These are phyloP conservation scores for Eucalyptus tenuipes DNA, from an alignment of 345 rosid genomes.

Conservation along the genomic window DNA sequence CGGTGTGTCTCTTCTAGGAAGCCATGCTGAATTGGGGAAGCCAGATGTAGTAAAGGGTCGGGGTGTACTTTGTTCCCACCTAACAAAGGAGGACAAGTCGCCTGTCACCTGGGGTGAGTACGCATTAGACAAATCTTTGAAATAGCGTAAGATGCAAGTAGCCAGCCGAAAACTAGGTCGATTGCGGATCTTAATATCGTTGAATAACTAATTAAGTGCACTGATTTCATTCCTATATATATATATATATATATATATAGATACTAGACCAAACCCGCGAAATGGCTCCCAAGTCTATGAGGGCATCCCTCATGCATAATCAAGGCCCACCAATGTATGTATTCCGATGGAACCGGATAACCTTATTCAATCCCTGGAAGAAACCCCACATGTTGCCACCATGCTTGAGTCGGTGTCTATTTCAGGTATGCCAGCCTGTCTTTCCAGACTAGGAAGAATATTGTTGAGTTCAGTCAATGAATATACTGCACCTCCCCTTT, in stretches of 20 bases:
- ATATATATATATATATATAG: not conserved
- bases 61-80: not conserved
- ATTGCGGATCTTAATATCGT: not conserved
- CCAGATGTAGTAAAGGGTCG: not conserved
- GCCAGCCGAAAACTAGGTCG: not conserved
- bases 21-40: not conserved
- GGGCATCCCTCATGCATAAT: not conserved
- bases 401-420: not conserved
- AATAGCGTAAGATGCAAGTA: not conserved
- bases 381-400: not conserved
- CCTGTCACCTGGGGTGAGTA: not conserved
- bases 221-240: not conserved
- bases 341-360: not conserved
- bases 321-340: not conserved
- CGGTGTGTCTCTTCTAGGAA: not conserved
- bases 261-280: not conserved
- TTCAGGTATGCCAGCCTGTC: not conserved
- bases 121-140: not conserved
- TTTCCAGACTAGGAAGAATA: not conserved
- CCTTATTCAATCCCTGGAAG: not conserved
- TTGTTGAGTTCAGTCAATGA: not conserved
- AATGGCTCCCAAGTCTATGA: not conserved
- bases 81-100: not conserved
- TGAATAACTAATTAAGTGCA: not conserved
- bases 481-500: not conserved